phyloP scores from a whole-genome alignment of 208 protist genomes.

The Trypanosoma vivax region DNA sequence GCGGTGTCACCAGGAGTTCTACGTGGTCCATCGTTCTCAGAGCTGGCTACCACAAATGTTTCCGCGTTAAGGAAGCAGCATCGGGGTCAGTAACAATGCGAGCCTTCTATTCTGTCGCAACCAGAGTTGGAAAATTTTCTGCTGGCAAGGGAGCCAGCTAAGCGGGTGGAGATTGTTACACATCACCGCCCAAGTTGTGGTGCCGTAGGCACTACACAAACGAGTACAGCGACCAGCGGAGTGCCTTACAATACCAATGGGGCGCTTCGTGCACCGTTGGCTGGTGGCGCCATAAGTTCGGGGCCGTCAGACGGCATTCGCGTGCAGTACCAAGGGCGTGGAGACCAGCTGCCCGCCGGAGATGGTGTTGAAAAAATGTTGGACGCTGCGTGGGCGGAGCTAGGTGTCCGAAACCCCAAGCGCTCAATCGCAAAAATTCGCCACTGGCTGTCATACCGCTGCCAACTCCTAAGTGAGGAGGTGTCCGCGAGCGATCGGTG shows the following conservation, averaged over 20 bases:
- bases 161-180: conserved; percentile 1
- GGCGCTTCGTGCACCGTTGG: too few species aligned
- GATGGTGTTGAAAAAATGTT: conserved; percentile 4
- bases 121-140: conserved; percentile 40
- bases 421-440: conserved; percentile 37
- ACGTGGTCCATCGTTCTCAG: too few species aligned
- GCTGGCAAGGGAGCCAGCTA: conserved; percentile 7
- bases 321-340: conserved; percentile 20
- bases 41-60: background rate
- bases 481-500: conserved; percentile 57
- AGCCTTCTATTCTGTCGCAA: conserved; percentile 31
- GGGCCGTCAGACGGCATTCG: conserved; percentile 17
- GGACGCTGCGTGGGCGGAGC: conserved; percentile 34
- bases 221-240: conserved; percentile 3
- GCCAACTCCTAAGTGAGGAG: conserved; percentile 40
- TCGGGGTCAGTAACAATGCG: conserved; percentile 6
- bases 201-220: background rate
- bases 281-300: background rate
- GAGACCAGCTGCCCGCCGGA: conserved; percentile 1
- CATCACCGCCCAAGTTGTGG: background rate
- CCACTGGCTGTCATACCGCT: conserved; percentile 55
- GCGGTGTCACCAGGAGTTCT: too few species aligned
- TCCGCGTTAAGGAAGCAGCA: background rate
- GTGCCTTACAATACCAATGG: too few species aligned
- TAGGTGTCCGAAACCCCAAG: conserved; percentile 46